phyloP scores from a whole-genome alignment of 164 flowering plant genomes.

The Stephania japonica region DNA sequence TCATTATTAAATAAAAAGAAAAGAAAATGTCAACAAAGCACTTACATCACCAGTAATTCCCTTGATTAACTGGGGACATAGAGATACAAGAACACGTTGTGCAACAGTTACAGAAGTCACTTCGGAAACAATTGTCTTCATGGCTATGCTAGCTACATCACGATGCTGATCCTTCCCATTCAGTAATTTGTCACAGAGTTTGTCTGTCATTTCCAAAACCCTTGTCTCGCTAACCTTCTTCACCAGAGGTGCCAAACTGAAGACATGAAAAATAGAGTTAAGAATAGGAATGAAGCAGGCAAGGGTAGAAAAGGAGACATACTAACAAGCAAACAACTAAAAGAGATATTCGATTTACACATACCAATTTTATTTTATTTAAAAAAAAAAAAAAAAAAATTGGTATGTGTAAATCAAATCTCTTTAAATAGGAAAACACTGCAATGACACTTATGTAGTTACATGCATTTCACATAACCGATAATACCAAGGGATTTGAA shows the following conservation, averaged over 20 bases:
- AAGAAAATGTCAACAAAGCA: slow-evolving; percentile 3
- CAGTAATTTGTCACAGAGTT: slow-evolving; percentile 69
- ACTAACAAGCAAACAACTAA: background rate
- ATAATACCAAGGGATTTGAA: too few species aligned
- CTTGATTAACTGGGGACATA: slow-evolving; percentile 55
- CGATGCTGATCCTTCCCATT: slow-evolving; percentile 90
- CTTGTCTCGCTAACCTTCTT: slow-evolving; percentile 77
- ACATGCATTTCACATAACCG: too few species aligned
- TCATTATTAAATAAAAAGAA: background rate
- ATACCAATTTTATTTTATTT: background rate
- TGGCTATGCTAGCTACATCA: slow-evolving; percentile 87
- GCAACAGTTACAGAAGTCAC: slow-evolving; percentile 53
- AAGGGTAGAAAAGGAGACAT: background rate
- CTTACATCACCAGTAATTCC: slow-evolving; percentile 79
- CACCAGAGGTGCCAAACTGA: slow-evolving; percentile 91
- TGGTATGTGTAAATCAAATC: too few species aligned
- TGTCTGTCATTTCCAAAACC: slow-evolving; percentile 76
- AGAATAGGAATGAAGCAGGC: background rate
- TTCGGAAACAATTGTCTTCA: slow-evolving; percentile 88
- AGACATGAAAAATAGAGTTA: slow-evolving; percentile 7
- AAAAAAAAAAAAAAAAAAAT: too few species aligned
- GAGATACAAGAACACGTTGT: slow-evolving; percentile 56
- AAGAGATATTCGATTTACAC: background rate
- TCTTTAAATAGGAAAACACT: too few species aligned
- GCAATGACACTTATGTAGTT: too few species aligned